Base-by-base conservation (phyloP, 495 filamentous ascomycete genomes). In the Annulohypoxylon bovei region DNA sequence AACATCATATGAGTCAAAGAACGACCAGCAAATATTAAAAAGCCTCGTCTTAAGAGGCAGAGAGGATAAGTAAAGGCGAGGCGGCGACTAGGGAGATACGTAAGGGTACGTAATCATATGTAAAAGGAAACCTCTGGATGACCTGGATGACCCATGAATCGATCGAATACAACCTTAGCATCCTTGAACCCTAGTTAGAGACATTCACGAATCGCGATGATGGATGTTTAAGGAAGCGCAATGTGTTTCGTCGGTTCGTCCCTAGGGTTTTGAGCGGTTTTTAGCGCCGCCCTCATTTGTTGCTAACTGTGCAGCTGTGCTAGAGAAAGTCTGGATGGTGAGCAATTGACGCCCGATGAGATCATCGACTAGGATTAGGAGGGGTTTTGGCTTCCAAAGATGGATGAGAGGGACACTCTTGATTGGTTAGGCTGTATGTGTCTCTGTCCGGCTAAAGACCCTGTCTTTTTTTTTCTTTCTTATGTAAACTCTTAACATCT, bases 331-430 rank as follows among this genome's bases (percentile, higher is more conserved):
- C 64, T 55, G 62, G 6, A 61, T 63, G n/a, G 55, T 74, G 20
- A 74, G 65, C 9, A 39, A 50, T 18, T 54, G 72, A 30, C 61
- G 65, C 35, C 54, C 60, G 30, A 75, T 74, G 56, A 74, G 55
- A 62, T 69, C 66, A 57, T 64, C 44, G 27, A 69, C 81, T 7
- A 77, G 81, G 12, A 79, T 79, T 16, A 67, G 73, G 25, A 72
- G 81, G 47, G 81, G 81, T 11, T 77, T 80, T 53, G 27, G 72
- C 70, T 55, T 71, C 27, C 40, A 65, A 30, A 56, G 25, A 50
- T 67, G 55, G 64, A 67, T 35, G 64, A 44, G 54, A 35, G 71
- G 37, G 66, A 54, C 3, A 71, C 72, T 8, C 25, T 77, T 16
- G 80, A 77, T 14, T 65, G 75, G 27, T 56, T 79, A 28, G 57